phyloP scores from a whole-genome alignment of 1,284 basidiomycete species.

The Trametes polyzona region DNA sequence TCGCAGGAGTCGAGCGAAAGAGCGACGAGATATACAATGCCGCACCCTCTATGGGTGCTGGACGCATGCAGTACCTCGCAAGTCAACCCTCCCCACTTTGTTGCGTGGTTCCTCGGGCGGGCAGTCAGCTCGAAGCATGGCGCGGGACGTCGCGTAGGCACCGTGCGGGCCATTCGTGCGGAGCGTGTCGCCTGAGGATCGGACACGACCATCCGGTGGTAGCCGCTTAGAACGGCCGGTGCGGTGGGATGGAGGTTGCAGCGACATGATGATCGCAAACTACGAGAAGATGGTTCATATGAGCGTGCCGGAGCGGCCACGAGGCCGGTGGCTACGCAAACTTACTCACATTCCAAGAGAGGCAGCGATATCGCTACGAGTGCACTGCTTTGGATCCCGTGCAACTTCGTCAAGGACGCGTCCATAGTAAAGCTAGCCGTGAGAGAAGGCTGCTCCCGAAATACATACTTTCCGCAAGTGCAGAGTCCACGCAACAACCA shows the following conservation, averaged over 20 bases:
- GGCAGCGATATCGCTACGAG: neutral
- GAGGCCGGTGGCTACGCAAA: neutral
- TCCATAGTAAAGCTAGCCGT: too few relatives aligned
- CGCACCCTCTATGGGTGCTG: neutral
- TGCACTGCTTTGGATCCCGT: neutral
- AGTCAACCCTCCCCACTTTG: neutral
- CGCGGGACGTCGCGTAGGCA: neutral
- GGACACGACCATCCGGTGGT: neutral
- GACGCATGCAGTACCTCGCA: neutral
- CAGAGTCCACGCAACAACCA: too few relatives aligned
- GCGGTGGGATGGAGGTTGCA: neutral
- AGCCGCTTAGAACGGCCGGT: neutral
- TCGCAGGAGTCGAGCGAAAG: conserved; percentile 1
- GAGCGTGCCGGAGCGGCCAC: neutral
- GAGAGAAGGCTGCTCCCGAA: too few relatives aligned
- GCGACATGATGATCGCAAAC: too few relatives aligned
- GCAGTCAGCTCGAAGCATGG: neutral
- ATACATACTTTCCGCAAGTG: too few relatives aligned
- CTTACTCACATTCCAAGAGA: neutral
- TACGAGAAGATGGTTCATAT: neutral
- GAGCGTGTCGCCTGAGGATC: too few relatives aligned
- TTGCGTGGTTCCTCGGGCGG: neutral
- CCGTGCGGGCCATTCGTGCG: neutral
- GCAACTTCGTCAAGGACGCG: too few relatives aligned
- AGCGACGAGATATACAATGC: neutral